Evolutionary conservation across 2,329 filamentous ascomycete genomes (phyloP).

Genomic region (Colletotrichum destructivum): DNA sequence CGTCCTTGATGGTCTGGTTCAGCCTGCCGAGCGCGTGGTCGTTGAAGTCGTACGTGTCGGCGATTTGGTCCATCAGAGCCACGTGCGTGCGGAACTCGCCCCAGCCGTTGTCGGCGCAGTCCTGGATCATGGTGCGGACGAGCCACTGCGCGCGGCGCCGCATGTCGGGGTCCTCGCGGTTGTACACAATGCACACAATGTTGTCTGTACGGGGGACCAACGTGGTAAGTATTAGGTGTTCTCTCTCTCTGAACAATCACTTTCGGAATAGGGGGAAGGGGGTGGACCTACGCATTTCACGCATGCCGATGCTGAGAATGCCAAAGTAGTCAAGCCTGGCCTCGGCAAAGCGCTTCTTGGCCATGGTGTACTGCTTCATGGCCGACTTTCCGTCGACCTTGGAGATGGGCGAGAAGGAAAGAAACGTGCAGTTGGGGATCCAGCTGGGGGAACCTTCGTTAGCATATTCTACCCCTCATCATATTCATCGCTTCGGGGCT

Average conservation of each 20-base stretch:
- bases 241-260: neutral
- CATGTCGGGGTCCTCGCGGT: conserved; percentile 57
- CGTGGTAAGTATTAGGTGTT: too few relatives aligned
- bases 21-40: conserved; percentile 58
- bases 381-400: conserved; percentile 60
- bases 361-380: conserved; percentile 53
- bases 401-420: conserved; percentile 62
- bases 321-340: conserved; percentile 58
- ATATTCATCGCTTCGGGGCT: too few relatives aligned
- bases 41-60: conserved; percentile 62
- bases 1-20: conserved; percentile 61
- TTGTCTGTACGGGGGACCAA: conserved; percentile 52
- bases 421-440: conserved; percentile 60
- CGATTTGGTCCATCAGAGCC: conserved; percentile 63
- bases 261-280: neutral
- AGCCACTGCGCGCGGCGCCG: conserved; percentile 52
- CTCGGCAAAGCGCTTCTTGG: conserved; percentile 51
- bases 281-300: conserved; percentile 57
- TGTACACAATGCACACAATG: conserved; percentile 69
- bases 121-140: conserved; percentile 55
- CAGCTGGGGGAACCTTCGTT: conserved; percentile 45
- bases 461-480: too few relatives aligned
- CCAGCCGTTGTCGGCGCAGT: conserved; percentile 58
- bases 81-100: conserved; percentile 65
- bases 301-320: conserved; percentile 57